A percentile compares a stretch with the other conserved stretches of the same genome.
phyloP scores from a whole-genome alignment of 2,329 filamentous ascomycete species.

The Teratosphaeria gauchensis region DNA sequence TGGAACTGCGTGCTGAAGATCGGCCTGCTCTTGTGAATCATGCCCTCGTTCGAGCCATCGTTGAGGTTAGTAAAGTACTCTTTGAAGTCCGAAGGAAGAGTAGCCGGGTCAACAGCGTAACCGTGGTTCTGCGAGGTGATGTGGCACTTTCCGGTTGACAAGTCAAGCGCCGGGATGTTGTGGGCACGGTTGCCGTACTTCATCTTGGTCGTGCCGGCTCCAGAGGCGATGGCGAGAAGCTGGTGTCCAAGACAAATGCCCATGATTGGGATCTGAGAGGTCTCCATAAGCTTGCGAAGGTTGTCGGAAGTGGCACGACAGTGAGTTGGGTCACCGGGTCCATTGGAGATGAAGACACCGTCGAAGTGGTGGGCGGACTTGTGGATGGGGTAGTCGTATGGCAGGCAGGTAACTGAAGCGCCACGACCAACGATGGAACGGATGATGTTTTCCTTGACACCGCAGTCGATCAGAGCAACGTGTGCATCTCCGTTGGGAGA shows the following conservation, averaged over 20 bases:
- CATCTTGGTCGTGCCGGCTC: constrained; percentile 87
- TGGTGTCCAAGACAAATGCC: constrained; percentile 98
- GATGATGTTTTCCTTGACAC: constrained; percentile 99
- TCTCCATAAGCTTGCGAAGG: constrained; percentile 81
- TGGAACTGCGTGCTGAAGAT: constrained; percentile 99
- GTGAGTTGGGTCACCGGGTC: constrained; percentile 94
- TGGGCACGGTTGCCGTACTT: constrained; percentile 99
- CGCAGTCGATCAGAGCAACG: constrained; percentile 91
- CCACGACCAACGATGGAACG: constrained; percentile 87
- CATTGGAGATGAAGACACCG: constrained; percentile 98
- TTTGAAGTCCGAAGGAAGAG: constrained; percentile 78
- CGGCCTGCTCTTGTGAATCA: constrained; percentile 90
- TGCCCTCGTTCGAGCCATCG: constrained; percentile 92
- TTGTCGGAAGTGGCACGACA: constrained; percentile 92
- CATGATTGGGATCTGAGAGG: constrained; percentile 85
- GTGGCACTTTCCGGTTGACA: constrained; percentile 94
- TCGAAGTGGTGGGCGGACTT: constrained; percentile 97
- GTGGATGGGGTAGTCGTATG: constrained; percentile 94
- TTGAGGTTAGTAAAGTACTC: constrained; percentile 99
- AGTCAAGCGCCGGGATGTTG: constrained; percentile 91
- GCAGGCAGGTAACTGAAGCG: constrained; percentile 86
- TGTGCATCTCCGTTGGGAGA: constrained; percentile 76
- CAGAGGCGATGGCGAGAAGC: constrained; percentile 79
- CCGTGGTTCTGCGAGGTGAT: constrained; percentile 98
- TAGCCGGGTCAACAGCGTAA: constrained; percentile 82